Base-by-base conservation (phyloP, 2,329 filamentous ascomycete species). In the Arthroderma sp. region DNA sequence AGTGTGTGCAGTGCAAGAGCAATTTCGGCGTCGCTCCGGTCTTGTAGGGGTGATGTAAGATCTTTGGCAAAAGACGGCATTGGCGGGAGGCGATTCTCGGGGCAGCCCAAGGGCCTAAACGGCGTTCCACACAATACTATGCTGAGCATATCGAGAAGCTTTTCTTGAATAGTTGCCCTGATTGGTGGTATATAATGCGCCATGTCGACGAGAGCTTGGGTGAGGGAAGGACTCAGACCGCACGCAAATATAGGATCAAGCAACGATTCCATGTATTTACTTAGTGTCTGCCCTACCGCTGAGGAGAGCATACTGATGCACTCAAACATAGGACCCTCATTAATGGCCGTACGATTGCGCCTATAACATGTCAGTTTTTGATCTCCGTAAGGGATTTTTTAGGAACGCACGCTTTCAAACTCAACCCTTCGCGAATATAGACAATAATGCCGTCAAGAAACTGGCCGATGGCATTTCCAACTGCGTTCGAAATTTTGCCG, bases 101-200 rank as follows among this genome's bases (percentile, higher is more conserved):
- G 91, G 43, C 89, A 93, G 4, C 91, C 93, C 6, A 98, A 73
- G 1, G 88, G 87, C 52, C 89, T 82, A 63, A 96, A 98, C 1
- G 87, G 84, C 53, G 91, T 83, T 3, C 89, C 87, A 50, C 88
- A 94, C 1, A 98, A 75, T 3, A 96, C 89, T 51, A 89, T 79
- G 62, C 91, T 96, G 34, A 98, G 75, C 75, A 98, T 88, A 58
- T 98, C 87, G 8, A 98, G 74, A 27, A 98, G 70, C 54, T 91
- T 81, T 57, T 95, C 89, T 59, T 98, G 91, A 36, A 98, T 96
- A 5, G 80, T 88, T 2, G 83, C 76, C 59, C 94, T 91, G 46
- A 95, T 86, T 0, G 93, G 87, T 0, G 89, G 91, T 39, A 98
- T 95, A 60, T 98, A 96, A 59, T 96, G 94, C 29, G 91, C 91